Evolutionary conservation across 768 basidiomycete genomes (phyloP).

Genomic region (Rossbeevera mucosa): DNA sequence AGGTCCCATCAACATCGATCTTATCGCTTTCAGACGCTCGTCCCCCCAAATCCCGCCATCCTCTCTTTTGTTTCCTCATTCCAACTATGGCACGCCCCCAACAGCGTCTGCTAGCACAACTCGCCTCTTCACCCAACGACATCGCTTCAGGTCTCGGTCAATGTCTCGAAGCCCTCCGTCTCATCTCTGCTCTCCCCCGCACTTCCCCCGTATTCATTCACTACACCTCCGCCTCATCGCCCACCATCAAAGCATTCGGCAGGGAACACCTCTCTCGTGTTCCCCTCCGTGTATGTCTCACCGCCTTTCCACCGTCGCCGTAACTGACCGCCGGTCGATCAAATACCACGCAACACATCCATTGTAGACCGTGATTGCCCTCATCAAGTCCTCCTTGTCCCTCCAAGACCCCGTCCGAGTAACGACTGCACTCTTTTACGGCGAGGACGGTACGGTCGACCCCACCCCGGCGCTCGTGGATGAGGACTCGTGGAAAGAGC

Average conservation of each 20-base stretch:
- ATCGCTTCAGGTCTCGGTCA: slow-evolving; percentile 31
- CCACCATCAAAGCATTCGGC: slow-evolving; percentile 26
- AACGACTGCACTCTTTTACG: slow-evolving; percentile 24
- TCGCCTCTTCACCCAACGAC: slow-evolving; percentile 31
- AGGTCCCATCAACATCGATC: not conserved
- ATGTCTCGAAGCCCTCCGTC: slow-evolving; percentile 31
- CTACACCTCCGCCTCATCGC: slow-evolving; percentile 16
- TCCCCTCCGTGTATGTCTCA: slow-evolving; percentile 27
- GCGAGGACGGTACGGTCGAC: slow-evolving; percentile 30
- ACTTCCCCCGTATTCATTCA: slow-evolving; percentile 26
- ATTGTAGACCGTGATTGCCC: slow-evolving; percentile 23
- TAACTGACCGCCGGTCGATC: not conserved
- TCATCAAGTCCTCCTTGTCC: slow-evolving; percentile 23
- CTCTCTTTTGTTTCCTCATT: not conserved
- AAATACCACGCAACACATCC: too few relatives aligned
- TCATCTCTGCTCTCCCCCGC: slow-evolving; percentile 27
- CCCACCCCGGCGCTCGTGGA: slow-evolving; percentile 21
- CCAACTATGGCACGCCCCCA: slow-evolving; percentile 23
- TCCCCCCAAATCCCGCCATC: not conserved
- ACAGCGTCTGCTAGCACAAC: slow-evolving; percentile 28
- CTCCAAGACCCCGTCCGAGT: slow-evolving; percentile 20
- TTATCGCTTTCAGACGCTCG: slow-evolving; percentile 3
- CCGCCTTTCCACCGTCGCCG: not conserved
- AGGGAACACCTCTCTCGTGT: slow-evolving; percentile 30
- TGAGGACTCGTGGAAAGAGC: slow-evolving; percentile 32